Percentiles rank a stretch among this genome's conserved stretches.
Evolutionary conservation across 2,329 filamentous ascomycete genomes (phyloP).

Genomic region (Exophiala calicioides): DNA sequence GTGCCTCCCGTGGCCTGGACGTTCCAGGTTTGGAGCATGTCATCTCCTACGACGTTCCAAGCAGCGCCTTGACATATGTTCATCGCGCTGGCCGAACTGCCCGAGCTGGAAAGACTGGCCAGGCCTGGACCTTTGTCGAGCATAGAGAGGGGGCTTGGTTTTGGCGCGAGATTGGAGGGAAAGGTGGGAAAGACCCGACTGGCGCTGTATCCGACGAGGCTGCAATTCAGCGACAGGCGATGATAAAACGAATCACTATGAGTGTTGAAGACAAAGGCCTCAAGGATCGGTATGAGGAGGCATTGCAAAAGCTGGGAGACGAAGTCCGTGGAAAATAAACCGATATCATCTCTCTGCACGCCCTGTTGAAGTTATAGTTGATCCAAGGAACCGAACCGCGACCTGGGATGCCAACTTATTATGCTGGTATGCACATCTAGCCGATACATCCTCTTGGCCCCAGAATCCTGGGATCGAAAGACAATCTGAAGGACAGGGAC

Average conservation of each 20-base stretch:
- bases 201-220: slow-evolving; percentile 2
- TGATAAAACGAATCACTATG: slow-evolving; percentile 17
- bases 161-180: slow-evolving; percentile 71
- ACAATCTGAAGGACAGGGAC: too few relatives aligned
- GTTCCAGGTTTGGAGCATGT: slow-evolving; percentile 90
- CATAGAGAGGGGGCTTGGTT: slow-evolving; percentile 89
- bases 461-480: too few relatives aligned
- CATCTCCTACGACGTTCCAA: slow-evolving; percentile 91
- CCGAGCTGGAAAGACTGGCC: slow-evolving; percentile 77
- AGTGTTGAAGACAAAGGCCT: slow-evolving; percentile 15
- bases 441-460: too few relatives aligned
- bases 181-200: slow-evolving; percentile 35
- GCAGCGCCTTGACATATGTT: slow-evolving; percentile 95
- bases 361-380: not conserved
- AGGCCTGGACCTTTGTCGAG: slow-evolving; percentile 81
- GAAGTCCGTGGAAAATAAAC: slow-evolving; percentile 17
- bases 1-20: slow-evolving; percentile 90
- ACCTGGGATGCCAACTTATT: not conserved
- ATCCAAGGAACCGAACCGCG: too few relatives aligned
- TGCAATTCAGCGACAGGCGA: slow-evolving; percentile 14
- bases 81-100: slow-evolving; percentile 95
- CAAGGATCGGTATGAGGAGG: slow-evolving; percentile 26
- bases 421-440: too few relatives aligned
- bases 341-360: not conserved
- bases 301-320: slow-evolving; percentile 26